Conservation (phyloP, 208 protist genomes). For the Chromosphaera perkinsii region DNA sequence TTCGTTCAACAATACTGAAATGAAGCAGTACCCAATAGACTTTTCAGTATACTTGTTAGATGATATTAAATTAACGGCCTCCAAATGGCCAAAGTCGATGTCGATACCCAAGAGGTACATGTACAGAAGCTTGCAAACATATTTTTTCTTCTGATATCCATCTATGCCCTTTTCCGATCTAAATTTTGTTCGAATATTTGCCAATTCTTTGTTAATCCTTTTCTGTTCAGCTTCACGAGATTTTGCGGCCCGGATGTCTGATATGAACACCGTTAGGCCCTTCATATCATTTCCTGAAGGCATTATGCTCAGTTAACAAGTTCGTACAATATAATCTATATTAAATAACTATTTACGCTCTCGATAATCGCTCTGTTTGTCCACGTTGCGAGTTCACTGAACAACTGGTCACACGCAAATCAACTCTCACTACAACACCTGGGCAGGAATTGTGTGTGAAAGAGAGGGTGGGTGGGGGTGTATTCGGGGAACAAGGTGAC, state of each 20-base stretch:
- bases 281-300: no score
- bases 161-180: constrained; percentile 46
- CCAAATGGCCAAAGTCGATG: constrained; percentile 98
- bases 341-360: no score
- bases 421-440: no score
- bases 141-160: constrained; percentile 96
- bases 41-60: constrained; percentile 89
- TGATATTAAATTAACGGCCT: constrained; percentile 92
- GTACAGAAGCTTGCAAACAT: constrained; percentile 99
- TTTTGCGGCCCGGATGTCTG: constrained; percentile 45
- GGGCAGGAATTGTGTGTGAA: no score
- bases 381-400: no score
- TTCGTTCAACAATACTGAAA: constrained; percentile 90
- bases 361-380: no score
- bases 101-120: constrained; percentile 98
- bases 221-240: constrained; percentile 83
- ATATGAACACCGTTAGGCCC: background rate
- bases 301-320: no score
- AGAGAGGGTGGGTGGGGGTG: no score
- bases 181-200: constrained; percentile 76
- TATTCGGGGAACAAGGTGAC: no score
- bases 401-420: no score
- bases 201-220: constrained; percentile 94
- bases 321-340: no score
- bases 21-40: constrained; percentile 83